Evolutionary conservation across 148 eudicot genomes (phyloP).

Genomic region (Drosera capensis): DNA sequence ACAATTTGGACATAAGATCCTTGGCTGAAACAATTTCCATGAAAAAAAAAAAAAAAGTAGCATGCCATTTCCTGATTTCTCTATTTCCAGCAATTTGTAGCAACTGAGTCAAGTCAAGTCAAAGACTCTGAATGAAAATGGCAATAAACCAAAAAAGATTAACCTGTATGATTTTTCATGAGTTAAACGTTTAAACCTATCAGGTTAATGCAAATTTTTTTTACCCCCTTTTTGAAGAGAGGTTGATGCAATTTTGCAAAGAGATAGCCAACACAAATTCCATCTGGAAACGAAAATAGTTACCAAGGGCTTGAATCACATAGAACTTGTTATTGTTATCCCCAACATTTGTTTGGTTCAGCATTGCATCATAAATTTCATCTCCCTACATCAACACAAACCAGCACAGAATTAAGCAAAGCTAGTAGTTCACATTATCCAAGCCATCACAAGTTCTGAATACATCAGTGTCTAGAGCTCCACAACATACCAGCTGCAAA

Average conservation of each 20-base stretch:
- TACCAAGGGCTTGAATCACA: slow-evolving; percentile 79
- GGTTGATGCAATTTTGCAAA: too few relatives aligned
- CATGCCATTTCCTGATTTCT: not conserved
- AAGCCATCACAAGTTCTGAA: not conserved
- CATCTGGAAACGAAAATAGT: not conserved
- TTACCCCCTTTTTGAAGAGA: too few relatives aligned
- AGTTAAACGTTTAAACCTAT: too few relatives aligned
- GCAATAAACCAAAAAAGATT: too few relatives aligned
- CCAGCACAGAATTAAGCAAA: not conserved
- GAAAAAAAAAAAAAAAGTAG: not conserved
- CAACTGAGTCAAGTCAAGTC: not conserved
- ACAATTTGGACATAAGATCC: too few relatives aligned
- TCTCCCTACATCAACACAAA: slow-evolving; percentile 35
- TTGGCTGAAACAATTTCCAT: too few relatives aligned
- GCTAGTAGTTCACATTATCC: not conserved
- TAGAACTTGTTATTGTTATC: slow-evolving; percentile 91
- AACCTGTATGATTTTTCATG: too few relatives aligned
- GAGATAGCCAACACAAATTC: not conserved
- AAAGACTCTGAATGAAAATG: too few relatives aligned
- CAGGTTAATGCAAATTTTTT: too few relatives aligned
- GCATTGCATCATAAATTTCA: slow-evolving; percentile 89
- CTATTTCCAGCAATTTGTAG: not conserved
- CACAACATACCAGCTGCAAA: slow-evolving; percentile 38
- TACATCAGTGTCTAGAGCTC: not conserved
- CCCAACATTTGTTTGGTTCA: slow-evolving; percentile 97